Base-by-base conservation (phyloP, 202 grass and related monocot species). In the Tripidium arundinaceum region DNA sequence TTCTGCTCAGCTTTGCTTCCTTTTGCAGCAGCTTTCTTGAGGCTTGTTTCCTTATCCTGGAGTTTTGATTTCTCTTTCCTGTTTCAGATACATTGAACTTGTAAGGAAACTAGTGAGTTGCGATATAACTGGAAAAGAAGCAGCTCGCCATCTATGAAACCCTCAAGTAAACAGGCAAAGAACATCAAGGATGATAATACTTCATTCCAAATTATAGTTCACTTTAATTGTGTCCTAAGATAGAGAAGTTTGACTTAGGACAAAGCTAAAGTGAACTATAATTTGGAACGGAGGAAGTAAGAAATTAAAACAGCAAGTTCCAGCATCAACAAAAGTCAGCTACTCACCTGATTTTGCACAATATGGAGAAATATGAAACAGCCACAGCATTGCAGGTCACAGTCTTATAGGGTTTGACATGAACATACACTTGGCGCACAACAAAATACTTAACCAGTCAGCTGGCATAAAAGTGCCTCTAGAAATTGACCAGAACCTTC, bases 1-100 rank as follows among this genome's bases (percentile, higher is more conserved):
- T 98, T 98, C 81, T 98, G 92, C 68, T 98, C 92, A 39, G 88
- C 95, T 86, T 98, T 98, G 86, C 92, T 98, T 77, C 95, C 95
- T 90, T 94, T 94, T 9, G 95, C 95, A 24, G 92, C 95, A 46
- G 79, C 86, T 74, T 94, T 98, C 81, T 98, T 98, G 18, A 98
- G 87, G 37, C 54, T 94, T 33, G 91, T 87, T 84, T 98, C 95
- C 78, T 94, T 98, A 66, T 98, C 88, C 83, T 93, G 88, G 25
- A 98, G 88, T 69, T 94, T 91, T 67, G 84, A 74, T 79, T 94
- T 93, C 79, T 94, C 92, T 85, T 94, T 83, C 84, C 95, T 98
- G 86, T 80, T 52, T 77, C 66, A 74, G 47, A 65, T 19, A 55
- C 75, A 78, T 9, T 12, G 50, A 27, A 73, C 22, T 45, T 13